Conservation (phyloP, 768 basidiomycete genomes). For the Suillus bovinus region DNA sequence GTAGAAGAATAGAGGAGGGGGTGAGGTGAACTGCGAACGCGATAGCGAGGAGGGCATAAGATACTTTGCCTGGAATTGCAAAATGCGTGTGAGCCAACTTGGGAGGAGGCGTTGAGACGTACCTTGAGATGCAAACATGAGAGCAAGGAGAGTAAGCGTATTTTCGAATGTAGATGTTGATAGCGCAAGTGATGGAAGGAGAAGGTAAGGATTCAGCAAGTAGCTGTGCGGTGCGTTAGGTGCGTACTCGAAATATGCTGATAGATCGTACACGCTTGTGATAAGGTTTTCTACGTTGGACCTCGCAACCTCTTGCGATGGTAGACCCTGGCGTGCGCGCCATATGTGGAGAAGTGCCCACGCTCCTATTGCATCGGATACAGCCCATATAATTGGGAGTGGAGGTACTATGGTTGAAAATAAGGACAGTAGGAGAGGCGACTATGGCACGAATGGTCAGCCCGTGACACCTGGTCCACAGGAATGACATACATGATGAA, state of each 20-base stretch:
- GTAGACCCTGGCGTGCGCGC: constrained; percentile 67
- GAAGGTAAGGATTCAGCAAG: constrained; percentile 86
- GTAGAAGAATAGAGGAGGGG: constrained; percentile 64
- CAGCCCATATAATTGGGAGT: constrained; percentile 67
- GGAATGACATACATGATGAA: constrained; percentile 69
- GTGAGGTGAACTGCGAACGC: constrained; percentile 75
- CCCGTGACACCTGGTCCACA: background rate
- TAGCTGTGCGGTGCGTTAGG: constrained; percentile 50
- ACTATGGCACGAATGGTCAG: constrained; percentile 45
- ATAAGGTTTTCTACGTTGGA: constrained; percentile 3
- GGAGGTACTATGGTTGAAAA: constrained; percentile 72
- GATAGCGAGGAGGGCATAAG: constrained; percentile 61
- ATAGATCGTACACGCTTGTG: constrained; percentile 4
- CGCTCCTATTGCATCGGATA: constrained; percentile 66
- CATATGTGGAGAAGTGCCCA: constrained; percentile 69
- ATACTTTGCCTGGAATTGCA: constrained; percentile 49
- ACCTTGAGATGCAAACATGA: constrained; percentile 77
- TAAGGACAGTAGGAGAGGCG: constrained; percentile 73
- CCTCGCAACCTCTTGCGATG: constrained; percentile 24
- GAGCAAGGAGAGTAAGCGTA: constrained; percentile 58
- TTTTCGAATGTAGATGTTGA: constrained; percentile 88
- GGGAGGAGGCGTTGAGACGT: constrained; percentile 11
- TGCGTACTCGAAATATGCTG: background rate
- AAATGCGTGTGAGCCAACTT: background rate
- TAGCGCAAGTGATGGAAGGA: constrained; percentile 75